These are phyloP conservation scores for Erodium trifolium DNA, from an alignment of 441 rosid genomes.

Conservation along the genomic window DNA sequence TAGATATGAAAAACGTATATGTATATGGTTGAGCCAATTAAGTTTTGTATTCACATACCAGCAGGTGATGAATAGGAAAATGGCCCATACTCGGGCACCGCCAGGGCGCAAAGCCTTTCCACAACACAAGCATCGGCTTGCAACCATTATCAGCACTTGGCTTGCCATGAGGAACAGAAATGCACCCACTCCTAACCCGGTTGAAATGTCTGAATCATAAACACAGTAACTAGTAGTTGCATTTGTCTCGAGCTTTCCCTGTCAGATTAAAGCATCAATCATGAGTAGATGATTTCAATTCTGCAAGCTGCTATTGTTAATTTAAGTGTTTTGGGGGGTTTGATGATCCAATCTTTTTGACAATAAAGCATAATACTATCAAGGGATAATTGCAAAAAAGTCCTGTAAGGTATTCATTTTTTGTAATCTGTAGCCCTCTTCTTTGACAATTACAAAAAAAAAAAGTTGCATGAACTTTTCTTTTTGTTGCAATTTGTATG, in stretches of 20 bases:
- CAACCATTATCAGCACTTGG: not conserved
- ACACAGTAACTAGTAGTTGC: not conserved
- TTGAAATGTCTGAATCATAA: slow-evolving; percentile 5
- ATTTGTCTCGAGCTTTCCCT: not conserved
- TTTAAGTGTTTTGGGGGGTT: too few relatives aligned
- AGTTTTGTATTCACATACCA: not conserved
- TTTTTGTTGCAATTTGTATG: too few relatives aligned
- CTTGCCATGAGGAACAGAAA: not conserved
- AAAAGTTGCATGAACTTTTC: too few relatives aligned
- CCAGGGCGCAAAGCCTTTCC: not conserved
- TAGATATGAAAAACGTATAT: too few relatives aligned
- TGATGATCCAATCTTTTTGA: too few relatives aligned
- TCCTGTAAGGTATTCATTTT: too few relatives aligned
- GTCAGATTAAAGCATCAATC: not conserved
- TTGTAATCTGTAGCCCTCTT: too few relatives aligned
- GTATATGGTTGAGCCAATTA: too few relatives aligned
- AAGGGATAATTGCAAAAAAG: too few relatives aligned
- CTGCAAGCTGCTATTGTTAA: not conserved
- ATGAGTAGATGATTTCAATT: not conserved
- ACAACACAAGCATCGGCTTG: not conserved
- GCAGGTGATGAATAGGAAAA: not conserved
- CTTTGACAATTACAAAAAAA: too few relatives aligned
- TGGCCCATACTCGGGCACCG: not conserved
- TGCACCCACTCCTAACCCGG: slow-evolving; percentile 1
- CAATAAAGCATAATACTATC: too few relatives aligned